Evolutionary conservation across 192 early-diverging fungal genomes (phyloP).

Genomic region (Coemansia reversa): DNA sequence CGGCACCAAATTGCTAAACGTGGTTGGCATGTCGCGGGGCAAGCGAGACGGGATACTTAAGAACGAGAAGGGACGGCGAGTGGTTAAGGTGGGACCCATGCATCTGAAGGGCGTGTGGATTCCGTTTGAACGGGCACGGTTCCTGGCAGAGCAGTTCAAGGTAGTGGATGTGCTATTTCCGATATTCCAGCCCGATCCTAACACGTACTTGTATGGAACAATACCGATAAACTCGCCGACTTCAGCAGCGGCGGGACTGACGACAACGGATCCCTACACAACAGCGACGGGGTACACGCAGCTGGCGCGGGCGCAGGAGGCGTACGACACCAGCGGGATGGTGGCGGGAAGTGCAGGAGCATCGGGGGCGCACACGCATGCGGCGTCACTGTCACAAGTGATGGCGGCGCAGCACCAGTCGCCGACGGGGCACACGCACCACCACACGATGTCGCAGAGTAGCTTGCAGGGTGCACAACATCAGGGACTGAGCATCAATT

Average conservation of each 20-base stretch:
- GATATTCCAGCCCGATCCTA: conserved; percentile 72
- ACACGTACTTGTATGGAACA: conserved; percentile 61
- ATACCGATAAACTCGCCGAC: conserved; percentile 51
- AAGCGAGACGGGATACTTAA: conserved; percentile 84
- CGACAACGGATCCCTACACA: conserved; percentile 39
- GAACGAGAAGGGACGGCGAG: conserved; percentile 81
- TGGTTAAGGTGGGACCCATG: conserved; percentile 86
- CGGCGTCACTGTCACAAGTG: conserved; percentile 51
- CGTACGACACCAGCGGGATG: conserved; percentile 27
- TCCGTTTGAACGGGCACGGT: conserved; percentile 64
- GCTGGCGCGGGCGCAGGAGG: conserved; percentile 45
- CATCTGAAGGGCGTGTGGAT: conserved; percentile 88
- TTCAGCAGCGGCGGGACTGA: conserved; percentile 43
- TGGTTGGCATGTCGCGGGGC: conserved; percentile 83
- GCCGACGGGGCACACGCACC: conserved; percentile 30
- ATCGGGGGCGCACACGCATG: conserved; percentile 44
- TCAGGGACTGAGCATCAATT: conserved; percentile 41
- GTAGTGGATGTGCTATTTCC: conserved; percentile 73
- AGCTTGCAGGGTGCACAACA: conserved; percentile 26
- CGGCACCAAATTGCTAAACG: conserved; percentile 84
- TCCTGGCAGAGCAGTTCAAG: conserved; percentile 69
- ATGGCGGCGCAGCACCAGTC: conserved; percentile 34
- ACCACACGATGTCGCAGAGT: conserved; percentile 35
- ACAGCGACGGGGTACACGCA: conserved; percentile 42
- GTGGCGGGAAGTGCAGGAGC: conserved; percentile 14